These are phyloP conservation scores for Calonectria ilicicola DNA, from an alignment of 2,329 filamentous ascomycete genomes.

Conservation along the genomic window DNA sequence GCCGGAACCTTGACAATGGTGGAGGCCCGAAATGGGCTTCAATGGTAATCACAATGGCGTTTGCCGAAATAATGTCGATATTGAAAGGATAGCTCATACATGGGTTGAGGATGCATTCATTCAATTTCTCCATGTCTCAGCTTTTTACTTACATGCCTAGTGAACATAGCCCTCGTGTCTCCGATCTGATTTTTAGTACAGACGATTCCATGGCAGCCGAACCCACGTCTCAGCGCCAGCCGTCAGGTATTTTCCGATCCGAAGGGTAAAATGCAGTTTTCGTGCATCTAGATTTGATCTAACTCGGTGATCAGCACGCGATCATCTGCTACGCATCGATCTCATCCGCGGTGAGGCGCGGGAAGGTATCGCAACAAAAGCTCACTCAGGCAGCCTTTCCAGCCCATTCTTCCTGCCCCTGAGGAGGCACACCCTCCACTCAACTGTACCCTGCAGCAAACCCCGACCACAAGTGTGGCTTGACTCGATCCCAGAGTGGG, in stretches of 20 bases:
- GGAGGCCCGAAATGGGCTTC: not conserved
- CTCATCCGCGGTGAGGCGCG: conserved; percentile 15
- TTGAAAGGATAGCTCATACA: not conserved
- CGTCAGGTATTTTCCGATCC: not conserved
- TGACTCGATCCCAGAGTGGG: not conserved
- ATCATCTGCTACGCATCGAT: conserved; percentile 18
- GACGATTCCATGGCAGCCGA: not conserved
- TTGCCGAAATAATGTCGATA: not conserved
- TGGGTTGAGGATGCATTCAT: not conserved
- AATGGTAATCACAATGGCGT: not conserved
- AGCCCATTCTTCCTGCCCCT: not conserved
- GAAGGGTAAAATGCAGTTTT: not conserved
- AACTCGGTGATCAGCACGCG: not conserved
- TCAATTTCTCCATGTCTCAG: not conserved
- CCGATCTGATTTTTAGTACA: not conserved
- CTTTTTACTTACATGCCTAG: not conserved
- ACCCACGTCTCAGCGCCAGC: not conserved
- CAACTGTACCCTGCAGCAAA: not conserved
- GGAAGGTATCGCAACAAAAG: not conserved
- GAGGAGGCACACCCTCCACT: not conserved
- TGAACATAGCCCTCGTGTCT: not conserved
- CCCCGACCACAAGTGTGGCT: conserved; percentile 18
- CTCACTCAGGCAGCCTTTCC: not conserved
- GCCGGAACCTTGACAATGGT: not conserved
- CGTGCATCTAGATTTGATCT: not conserved